Conservation (phyloP, 202 grass and related monocot species). For the Setaria italica region DNA sequence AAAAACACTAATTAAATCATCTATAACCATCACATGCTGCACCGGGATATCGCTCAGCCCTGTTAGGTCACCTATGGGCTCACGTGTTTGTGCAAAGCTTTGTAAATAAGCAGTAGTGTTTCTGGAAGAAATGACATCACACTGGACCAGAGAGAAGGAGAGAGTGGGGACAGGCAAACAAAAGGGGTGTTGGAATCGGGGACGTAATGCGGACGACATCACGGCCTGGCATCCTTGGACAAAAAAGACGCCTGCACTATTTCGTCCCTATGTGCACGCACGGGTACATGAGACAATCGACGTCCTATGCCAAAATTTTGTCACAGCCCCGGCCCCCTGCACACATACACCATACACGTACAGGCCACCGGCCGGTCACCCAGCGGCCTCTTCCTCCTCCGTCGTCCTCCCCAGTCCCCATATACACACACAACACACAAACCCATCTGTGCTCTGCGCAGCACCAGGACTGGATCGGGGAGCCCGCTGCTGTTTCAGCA, state of each 20-base stretch:
- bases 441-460: constrained; percentile 9
- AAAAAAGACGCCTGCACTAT: constrained; percentile 52
- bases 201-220: constrained; percentile 49
- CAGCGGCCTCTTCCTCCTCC: neutral
- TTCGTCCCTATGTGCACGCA: constrained; percentile 45
- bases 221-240: constrained; percentile 33
- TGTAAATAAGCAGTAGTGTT: neutral
- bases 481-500: constrained; percentile 41
- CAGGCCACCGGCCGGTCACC: neutral
- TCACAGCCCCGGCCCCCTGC: constrained; percentile 21
- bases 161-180: neutral
- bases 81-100: neutral
- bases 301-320: constrained; percentile 60
- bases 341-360: neutral
- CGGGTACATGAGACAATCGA: constrained; percentile 55
- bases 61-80: no score
- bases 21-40: no score
- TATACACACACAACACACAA: neutral
- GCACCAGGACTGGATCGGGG: constrained; percentile 13
- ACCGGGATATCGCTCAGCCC: no score
- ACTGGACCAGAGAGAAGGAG: neutral
- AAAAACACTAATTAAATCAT: no score
- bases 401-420: constrained; percentile 9
- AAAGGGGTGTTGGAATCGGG: constrained; percentile 18
- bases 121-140: constrained; percentile 34